Evolutionary conservation across 2,329 filamentous ascomycete species (phyloP).

Genomic region (Cladosporium cucumerinum): DNA sequence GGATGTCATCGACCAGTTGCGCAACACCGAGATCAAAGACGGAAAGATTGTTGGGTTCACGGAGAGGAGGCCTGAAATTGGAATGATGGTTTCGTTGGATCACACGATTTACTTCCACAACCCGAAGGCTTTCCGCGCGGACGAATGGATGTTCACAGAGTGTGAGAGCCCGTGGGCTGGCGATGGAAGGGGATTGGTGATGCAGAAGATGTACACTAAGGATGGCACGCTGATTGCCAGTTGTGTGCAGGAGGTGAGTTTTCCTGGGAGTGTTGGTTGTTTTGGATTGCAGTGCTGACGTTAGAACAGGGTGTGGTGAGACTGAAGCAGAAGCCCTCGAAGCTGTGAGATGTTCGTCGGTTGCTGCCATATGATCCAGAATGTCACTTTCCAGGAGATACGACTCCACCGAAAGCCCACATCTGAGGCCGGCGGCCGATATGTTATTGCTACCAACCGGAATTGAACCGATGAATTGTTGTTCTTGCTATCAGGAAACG

Average conservation of each 20-base stretch:
- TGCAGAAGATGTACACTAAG: slow-evolving; percentile 67
- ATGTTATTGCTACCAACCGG: neutral
- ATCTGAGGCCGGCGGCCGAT: too few species aligned
- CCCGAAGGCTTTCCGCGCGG: slow-evolving; percentile 48
- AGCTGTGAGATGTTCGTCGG: slow-evolving; percentile 18
- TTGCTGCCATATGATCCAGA: neutral
- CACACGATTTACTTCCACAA: slow-evolving; percentile 60
- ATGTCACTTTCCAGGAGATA: neutral
- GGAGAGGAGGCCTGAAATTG: slow-evolving; percentile 56
- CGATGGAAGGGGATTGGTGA: slow-evolving; percentile 72
- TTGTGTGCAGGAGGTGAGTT: slow-evolving; percentile 69
- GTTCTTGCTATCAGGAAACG: neutral
- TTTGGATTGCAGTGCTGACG: slow-evolving; percentile 23
- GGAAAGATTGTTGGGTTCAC: slow-evolving; percentile 47
- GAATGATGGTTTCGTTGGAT: slow-evolving; percentile 84
- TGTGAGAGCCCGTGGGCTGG: slow-evolving; percentile 79
- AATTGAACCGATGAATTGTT: neutral
- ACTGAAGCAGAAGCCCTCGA: slow-evolving; percentile 40
- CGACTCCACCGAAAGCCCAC: neutral
- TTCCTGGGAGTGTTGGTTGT: neutral
- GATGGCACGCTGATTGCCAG: slow-evolving; percentile 73
- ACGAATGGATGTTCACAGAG: slow-evolving; percentile 75
- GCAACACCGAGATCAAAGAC: slow-evolving; percentile 38
- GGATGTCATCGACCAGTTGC: slow-evolving; percentile 52
- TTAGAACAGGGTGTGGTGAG: slow-evolving; percentile 49